phyloP scores from a whole-genome alignment of 2,329 filamentous ascomycete species.

The Arthrobotrys entomopaga region DNA sequence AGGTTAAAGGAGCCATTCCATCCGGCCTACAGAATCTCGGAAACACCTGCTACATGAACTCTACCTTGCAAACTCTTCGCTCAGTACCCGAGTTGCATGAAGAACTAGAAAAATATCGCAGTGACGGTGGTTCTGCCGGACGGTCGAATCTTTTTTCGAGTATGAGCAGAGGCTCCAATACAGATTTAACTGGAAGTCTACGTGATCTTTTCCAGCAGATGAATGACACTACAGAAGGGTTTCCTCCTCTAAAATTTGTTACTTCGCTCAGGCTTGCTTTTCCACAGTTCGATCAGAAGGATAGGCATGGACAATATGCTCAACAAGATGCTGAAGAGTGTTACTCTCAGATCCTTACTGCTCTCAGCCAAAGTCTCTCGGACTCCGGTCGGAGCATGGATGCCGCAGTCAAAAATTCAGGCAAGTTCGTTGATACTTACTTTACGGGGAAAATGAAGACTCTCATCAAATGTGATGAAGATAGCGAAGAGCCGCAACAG shows the following conservation, averaged over 20 bases:
- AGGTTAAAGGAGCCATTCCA: slow-evolving; percentile 82
- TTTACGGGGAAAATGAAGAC: slow-evolving; percentile 84
- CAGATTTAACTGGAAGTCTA: slow-evolving; percentile 79
- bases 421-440: slow-evolving; percentile 87
- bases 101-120: slow-evolving; percentile 73
- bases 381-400: slow-evolving; percentile 8
- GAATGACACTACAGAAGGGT: slow-evolving; percentile 87
- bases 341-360: slow-evolving; percentile 92
- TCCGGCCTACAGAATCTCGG: slow-evolving; percentile 90
- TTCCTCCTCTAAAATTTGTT: slow-evolving; percentile 83
- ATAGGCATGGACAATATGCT: slow-evolving; percentile 84
- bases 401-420: slow-evolving; percentile 65
- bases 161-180: slow-evolving; percentile 55
- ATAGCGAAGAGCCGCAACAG: slow-evolving; percentile 73
- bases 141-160: slow-evolving; percentile 57
- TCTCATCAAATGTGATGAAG: slow-evolving; percentile 83
- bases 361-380: slow-evolving; percentile 77
- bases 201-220: slow-evolving; percentile 88
- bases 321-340: slow-evolving; percentile 99
- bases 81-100: slow-evolving; percentile 90
- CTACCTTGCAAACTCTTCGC: slow-evolving; percentile 89
- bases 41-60: slow-evolving; percentile 99
- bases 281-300: slow-evolving; percentile 91
- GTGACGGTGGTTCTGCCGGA: slow-evolving; percentile 41
- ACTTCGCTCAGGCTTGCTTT: slow-evolving; percentile 80